Evolutionary conservation across 768 basidiomycete species (phyloP), one percentile per base, ranked within the genome.

Genomic region (Leccinellum albellum): DNA sequence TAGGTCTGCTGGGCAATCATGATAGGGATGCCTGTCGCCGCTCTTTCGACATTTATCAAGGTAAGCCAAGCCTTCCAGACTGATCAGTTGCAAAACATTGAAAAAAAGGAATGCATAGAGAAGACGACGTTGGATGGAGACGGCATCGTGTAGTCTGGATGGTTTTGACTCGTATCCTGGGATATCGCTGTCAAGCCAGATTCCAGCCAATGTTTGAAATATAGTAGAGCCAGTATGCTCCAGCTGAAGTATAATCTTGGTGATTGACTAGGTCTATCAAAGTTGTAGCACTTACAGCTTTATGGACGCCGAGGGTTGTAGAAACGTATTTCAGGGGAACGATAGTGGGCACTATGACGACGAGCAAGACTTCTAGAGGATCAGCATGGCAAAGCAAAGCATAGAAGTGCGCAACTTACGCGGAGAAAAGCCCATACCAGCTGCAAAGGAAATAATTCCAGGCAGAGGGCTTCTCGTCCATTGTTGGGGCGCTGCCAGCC

Each of bases 271-370:
- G 12, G 29, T 45, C 4, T 23, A 6, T 32, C 17, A 8, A 45
- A 29, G 51, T 23, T 26, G 35, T 54, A 44, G 17, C 12, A 72
- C 85, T 59, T 73, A 89, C 89, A 66, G 85, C 84, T 68, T 91
- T 91, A 66, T 91, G 88, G 7, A 85, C 83, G 1, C 88, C 89
- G 0, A 91, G 76, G 5, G 87, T 88, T 1, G 90, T 91, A 2
- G 87, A 86, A 46, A 91, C 83, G 68, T 87, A 91, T 67, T 86
- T 87, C 20, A 79, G 61, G 7, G 83, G 80, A 0, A 91, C 87
- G 28, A 91, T 80, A 51, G 79, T 81, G 1, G 89, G 88, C 0
- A 91, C 89, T 32, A 91, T 76, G 15, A 91, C 77, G 8, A 88
- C 89, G 12, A 91, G 76, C 10, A 91, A 73, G 28, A 91, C 89